These are phyloP conservation scores for Sporisorium graminicola DNA, from an alignment of 1,284 basidiomycete genomes.

Conservation along the genomic window DNA sequence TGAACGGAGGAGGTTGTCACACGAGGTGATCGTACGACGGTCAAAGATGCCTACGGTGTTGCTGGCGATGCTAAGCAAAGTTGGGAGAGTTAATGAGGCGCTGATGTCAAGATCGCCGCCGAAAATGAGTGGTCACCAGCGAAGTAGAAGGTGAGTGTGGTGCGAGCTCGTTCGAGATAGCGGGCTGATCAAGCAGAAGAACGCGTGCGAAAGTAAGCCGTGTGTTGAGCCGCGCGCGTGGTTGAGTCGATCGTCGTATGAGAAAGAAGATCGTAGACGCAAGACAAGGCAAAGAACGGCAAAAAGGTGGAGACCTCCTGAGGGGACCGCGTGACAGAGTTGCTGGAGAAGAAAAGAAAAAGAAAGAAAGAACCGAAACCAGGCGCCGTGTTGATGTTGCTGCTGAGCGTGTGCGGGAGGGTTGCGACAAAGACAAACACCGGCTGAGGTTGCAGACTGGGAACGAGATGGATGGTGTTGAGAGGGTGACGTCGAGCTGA, in stretches of 20 bases:
- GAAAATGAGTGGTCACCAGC: background rate
- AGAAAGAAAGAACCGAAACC: background rate
- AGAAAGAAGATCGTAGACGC: constrained; percentile 9
- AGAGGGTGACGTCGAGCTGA: constrained; percentile 4
- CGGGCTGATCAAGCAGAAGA: background rate
- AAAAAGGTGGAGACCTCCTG: constrained; percentile 7
- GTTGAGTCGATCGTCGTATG: background rate
- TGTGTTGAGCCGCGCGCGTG: background rate
- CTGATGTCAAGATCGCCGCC: constrained; percentile 9
- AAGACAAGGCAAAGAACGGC: background rate
- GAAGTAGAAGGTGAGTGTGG: background rate
- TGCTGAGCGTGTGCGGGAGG: constrained; percentile 8
- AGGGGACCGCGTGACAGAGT: constrained; percentile 21
- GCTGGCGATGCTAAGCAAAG: constrained; percentile 2
- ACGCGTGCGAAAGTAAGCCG: background rate
- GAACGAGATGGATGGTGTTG: constrained; percentile 23
- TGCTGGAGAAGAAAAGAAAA: background rate
- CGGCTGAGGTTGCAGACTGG: constrained; percentile 16
- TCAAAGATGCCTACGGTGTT: background rate
- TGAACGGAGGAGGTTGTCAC: background rate
- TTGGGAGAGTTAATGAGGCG: background rate
- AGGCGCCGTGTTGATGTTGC: constrained; percentile 5
- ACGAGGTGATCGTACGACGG: constrained; percentile 7
- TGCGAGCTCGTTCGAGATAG: background rate
- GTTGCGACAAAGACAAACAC: constrained; percentile 7